Base-by-base conservation (phyloP, 2,329 filamentous ascomycete genomes). In the Didymella segeticola region DNA sequence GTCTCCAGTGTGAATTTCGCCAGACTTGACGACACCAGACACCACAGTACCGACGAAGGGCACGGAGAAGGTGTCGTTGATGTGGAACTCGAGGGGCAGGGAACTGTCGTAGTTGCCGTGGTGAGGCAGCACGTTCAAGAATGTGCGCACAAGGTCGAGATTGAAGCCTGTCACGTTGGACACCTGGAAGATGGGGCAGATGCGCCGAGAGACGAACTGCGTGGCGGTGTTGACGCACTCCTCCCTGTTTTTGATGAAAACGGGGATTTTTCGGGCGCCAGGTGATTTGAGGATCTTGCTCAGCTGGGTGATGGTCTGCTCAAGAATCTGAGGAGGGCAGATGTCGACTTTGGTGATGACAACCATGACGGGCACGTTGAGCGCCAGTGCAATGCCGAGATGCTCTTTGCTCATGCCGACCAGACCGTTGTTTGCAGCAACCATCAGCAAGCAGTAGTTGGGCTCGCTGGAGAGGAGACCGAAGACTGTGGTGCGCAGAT, bases 401-500 rank as follows among this genome's bases (percentile, higher is more conserved):
- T 99, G 95, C 79, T 99, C 95, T 81, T 96, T 96, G 76, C 91
- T 96, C 95, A 98, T 99, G 17, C 95, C 95, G 39, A 98, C 90
- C 38, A 99, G 80, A 3, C 95, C 95, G 70, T 99, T 98, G 68
- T 99, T 99, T 15, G 95, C 95, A 11, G 95, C 95, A 0, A 99
- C 95, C 95, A 99, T 99, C 41, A 99, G 85, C 23, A 99, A 78
- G 72, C 95, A 98, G 79, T 98, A 99, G 70, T 98, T 96, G 0
- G 95, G 95, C 78, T 92, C 96, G 76, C 91, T 96, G 49, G 91
- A 96, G 20, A 99, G 79, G 63, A 99, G 82, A 2, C 95, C 95
- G 70, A 99, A 99, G 22, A 99, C 93, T 0, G 95, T 99, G 1
- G 95, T 99, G 27, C 95, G 86, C 43, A 99, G 81, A 72, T 99